A percentile compares a stretch with the other conserved stretches of the same genome.
phyloP scores from a whole-genome alignment of 129 eudicot genomes.

The Artemisia argyi region DNA sequence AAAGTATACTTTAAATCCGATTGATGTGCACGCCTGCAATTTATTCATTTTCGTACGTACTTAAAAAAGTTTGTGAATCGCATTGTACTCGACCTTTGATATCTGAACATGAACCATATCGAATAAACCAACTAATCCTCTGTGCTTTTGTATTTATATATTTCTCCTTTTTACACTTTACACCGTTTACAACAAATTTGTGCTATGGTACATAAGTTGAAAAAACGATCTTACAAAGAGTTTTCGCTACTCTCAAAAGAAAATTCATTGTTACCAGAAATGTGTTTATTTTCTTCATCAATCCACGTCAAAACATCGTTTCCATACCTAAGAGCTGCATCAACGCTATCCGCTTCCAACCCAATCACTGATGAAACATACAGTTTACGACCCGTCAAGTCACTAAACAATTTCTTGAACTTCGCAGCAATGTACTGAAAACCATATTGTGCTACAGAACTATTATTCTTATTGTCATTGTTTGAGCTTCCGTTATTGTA shows the following conservation, averaged over 20 bases:
- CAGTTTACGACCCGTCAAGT: conserved; percentile 62
- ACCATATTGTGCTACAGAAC: conserved; percentile 61
- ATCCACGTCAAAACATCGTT: conserved; percentile 70
- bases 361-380: conserved; percentile 60
- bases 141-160: conserved; percentile 8
- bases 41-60: too few relatives aligned
- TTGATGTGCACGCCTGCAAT: too few relatives aligned
- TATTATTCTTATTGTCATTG: conserved; percentile 14
- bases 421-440: conserved; percentile 74
- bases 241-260: conserved; percentile 55
- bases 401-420: conserved; percentile 57
- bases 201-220: too few relatives aligned
- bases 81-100: too few relatives aligned
- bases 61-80: too few relatives aligned
- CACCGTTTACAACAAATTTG: too few relatives aligned
- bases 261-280: conserved; percentile 35
- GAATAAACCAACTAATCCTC: background rate
- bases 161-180: background rate
- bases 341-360: conserved; percentile 64
- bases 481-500: conserved; percentile 11
- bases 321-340: conserved; percentile 56
- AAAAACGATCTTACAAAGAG: conserved; percentile 13
- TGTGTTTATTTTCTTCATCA: conserved; percentile 51
- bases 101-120: too few relatives aligned
- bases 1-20: too few relatives aligned